Conservation (phyloP, 768 basidiomycete species). For the Infundibulicybe gibba region DNA sequence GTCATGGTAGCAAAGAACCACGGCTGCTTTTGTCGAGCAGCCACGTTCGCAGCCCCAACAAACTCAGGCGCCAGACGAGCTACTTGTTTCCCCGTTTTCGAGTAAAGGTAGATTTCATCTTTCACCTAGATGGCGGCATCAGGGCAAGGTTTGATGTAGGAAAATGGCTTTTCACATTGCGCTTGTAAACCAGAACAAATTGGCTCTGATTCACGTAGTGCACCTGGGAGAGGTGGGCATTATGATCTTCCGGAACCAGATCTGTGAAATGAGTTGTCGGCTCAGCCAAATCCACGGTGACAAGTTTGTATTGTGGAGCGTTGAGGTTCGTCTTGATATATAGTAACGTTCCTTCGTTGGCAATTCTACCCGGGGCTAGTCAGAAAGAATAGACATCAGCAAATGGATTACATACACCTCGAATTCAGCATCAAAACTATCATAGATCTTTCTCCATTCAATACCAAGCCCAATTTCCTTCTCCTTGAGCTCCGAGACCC, state of each 20-base stretch:
- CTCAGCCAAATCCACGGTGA: conserved; percentile 59
- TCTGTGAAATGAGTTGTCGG: conserved; percentile 44
- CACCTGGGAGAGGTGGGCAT: conserved; percentile 53
- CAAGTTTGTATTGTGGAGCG: conserved; percentile 64
- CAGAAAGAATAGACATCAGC: too few relatives aligned
- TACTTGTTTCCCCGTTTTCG: conserved; percentile 47
- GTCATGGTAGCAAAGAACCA: conserved; percentile 64
- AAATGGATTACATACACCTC: conserved; percentile 42
- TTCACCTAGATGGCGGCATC: conserved; percentile 48
- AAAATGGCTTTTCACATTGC: conserved; percentile 48
- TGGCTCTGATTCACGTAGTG: conserved; percentile 48
- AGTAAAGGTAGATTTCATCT: conserved; percentile 75
- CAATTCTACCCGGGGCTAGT: conserved; percentile 38
- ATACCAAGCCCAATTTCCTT: conserved; percentile 61
- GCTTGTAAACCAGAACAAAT: conserved; percentile 63
- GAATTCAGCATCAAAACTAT: conserved; percentile 69
- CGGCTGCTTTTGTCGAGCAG: conserved; percentile 45
- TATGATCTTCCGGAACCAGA: conserved; percentile 65
- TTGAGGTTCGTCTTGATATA: conserved; percentile 64
- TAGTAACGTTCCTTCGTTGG: conserved; percentile 59
- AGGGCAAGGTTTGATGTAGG: neutral
- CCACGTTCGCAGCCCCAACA: conserved; percentile 60
- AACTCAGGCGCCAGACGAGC: conserved; percentile 59
- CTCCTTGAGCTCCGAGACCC: conserved; percentile 65
- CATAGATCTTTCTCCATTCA: conserved; percentile 67